Percentiles rank a stretch among this genome's conserved stretches.
phyloP scores from a whole-genome alignment of 148 eudicot species.

The Dianthus caryophyllus region DNA sequence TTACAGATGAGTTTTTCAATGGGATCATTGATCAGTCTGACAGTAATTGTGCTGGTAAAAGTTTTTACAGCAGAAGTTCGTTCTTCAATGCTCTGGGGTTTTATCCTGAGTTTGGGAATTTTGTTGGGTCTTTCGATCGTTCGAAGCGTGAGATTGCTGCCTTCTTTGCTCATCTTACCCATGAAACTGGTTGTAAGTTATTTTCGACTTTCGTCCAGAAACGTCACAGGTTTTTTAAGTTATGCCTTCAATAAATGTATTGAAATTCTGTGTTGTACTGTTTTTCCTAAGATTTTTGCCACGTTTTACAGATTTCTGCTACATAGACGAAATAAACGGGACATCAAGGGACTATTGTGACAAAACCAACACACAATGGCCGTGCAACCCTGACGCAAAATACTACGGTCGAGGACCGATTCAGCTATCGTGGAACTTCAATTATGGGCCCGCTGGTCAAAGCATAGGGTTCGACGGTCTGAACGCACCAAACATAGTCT shows the following conservation, averaged over 20 bases:
- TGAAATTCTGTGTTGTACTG: too few relatives aligned
- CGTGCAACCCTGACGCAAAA: slow-evolving; percentile 30
- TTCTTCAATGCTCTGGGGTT: slow-evolving; percentile 38
- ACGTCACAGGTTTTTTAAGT: too few relatives aligned
- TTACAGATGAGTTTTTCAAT: slow-evolving; percentile 41
- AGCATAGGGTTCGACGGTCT: slow-evolving; percentile 46
- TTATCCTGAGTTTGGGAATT: slow-evolving; percentile 41
- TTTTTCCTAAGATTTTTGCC: too few relatives aligned
- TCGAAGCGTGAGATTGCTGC: slow-evolving; percentile 63
- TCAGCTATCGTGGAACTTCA: slow-evolving; percentile 46
- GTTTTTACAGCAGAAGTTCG: slow-evolving; percentile 35
- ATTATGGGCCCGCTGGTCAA: slow-evolving; percentile 40
- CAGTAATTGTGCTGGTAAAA: slow-evolving; percentile 42
- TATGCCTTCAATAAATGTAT: too few relatives aligned
- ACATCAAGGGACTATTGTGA: slow-evolving; percentile 44
- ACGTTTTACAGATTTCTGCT: slow-evolving; percentile 40
- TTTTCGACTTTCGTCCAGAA: background rate
- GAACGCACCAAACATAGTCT: slow-evolving; percentile 38
- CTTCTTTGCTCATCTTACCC: slow-evolving; percentile 58
- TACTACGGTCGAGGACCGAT: slow-evolving; percentile 43
- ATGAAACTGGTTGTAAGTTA: slow-evolving; percentile 68
- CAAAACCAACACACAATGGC: slow-evolving; percentile 27
- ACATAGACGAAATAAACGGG: slow-evolving; percentile 45
- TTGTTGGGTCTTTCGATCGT: slow-evolving; percentile 37
- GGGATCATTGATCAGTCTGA: slow-evolving; percentile 37